Base-by-base conservation (phyloP, 768 basidiomycete genomes). In the Cystofilobasidium macerans region DNA sequence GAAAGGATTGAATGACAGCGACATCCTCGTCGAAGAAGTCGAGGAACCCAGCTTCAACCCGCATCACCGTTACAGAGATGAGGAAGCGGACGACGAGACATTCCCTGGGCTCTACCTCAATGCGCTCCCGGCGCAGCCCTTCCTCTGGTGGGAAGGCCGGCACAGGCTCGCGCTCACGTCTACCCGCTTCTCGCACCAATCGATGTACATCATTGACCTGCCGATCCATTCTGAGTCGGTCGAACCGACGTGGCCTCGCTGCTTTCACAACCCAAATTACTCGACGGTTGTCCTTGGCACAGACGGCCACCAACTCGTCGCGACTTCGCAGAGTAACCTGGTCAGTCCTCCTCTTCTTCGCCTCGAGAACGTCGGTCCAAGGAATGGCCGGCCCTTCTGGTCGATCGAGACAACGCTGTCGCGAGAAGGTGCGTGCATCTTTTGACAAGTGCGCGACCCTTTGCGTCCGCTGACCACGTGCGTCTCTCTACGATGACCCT, bases 51-150 rank as follows among this genome's bases (percentile, higher is more conserved):
- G n/a, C n/a, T n/a, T n/a, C n/a, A n/a, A n/a, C n/a, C n/a, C n/a
- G n/a, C n/a, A n/a, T n/a, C n/a, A n/a, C n/a, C n/a, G n/a, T n/a
- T n/a, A n/a, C n/a, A n/a, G n/a, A n/a, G n/a, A n/a, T n/a, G n/a
- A n/a, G n/a, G n/a, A n/a, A n/a, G 69, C 71, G 3, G 42, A 69
- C 3, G 71, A 72, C 40, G 78, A 76, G 0, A 61, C 26, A 7
- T 87, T 86, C 73, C 86, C 86, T 0, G 86, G 86, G 0, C 74
- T 88, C 1, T 87, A 83, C 69, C 78, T 82, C 7, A 77, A 81
- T 22, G 80, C 79, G 68, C 75, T 86, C 22, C 73, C 79, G 0
- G 45, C 76, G 0, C 73, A 71, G 1, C 79, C 82, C 0, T 81
- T 81, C 70, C 67, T 82, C 69, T 82, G 16, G 58, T 62, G 5